phyloP scores from a whole-genome alignment of 2,329 filamentous ascomycete genomes.

The Rasamsonia emersonii region DNA sequence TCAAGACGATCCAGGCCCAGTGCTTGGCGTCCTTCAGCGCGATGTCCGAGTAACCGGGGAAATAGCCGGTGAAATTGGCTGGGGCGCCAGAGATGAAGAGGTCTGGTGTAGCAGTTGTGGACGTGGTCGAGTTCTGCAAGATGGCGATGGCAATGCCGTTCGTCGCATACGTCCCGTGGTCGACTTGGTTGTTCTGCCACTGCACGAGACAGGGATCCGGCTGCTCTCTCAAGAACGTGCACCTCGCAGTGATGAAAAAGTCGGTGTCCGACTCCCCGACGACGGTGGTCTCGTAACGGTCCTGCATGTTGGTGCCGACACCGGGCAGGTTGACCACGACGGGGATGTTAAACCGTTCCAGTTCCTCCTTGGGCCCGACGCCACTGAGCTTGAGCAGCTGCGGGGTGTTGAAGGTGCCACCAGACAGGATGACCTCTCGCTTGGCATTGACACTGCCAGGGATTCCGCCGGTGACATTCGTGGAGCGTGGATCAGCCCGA shows the following conservation, averaged over 20 bases:
- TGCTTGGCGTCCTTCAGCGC: constrained; percentile 31
- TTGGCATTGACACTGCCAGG: constrained; percentile 32
- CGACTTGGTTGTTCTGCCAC: constrained; percentile 33
- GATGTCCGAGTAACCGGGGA: constrained; percentile 34
- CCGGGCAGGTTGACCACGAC: constrained; percentile 12
- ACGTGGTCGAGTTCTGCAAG: constrained; percentile 24
- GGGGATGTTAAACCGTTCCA: constrained; percentile 20
- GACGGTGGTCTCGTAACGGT: constrained; percentile 48
- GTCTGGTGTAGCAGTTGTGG: constrained; percentile 41
- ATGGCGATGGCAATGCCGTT: constrained; percentile 49
- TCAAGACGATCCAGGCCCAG: constrained; percentile 45
- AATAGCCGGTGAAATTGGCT: constrained; percentile 48
- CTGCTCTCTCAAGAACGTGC: constrained; percentile 18
- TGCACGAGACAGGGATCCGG: constrained; percentile 36
- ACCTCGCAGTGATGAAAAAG: constrained; percentile 23
- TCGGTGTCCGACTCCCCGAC: constrained; percentile 35
- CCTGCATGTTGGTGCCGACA: constrained; percentile 34
- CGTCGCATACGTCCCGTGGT: constrained; percentile 38
- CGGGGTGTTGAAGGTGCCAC: constrained; percentile 35
- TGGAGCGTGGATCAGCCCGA: constrained; percentile 34
- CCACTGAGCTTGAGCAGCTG: constrained; percentile 26
- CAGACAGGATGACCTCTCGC: constrained; percentile 39
- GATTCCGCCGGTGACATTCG: constrained; percentile 18
- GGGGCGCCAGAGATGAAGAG: constrained; percentile 49
- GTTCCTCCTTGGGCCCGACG: constrained; percentile 19